Evolutionary conservation across 2,329 filamentous ascomycete species (phyloP), one percentile per base, ranked within the genome.

Genomic region (Phaeosphaeria sp.): DNA sequence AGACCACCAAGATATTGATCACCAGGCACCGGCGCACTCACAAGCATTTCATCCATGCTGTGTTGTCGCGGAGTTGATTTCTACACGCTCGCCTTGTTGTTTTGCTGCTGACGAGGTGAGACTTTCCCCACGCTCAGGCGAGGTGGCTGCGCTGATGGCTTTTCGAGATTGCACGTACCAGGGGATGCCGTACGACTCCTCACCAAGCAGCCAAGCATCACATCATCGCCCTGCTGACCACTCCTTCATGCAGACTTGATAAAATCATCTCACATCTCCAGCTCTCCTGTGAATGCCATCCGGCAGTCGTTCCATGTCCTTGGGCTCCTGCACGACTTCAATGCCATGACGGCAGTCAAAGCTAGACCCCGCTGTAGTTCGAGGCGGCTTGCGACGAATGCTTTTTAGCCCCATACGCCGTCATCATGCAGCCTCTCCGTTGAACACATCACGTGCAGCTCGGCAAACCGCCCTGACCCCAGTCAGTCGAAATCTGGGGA

Each of bases 401-500:
- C 36, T 39, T 39, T n/a, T 39, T 39, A 39, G 36, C 36, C 36
- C 36, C 18, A 9, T 51, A 8, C 6, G 2, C 42, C 59, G 59
- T 60, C 63, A 62, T 64, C 51, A 27, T 57, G 53, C 63, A 57
- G 49, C 50, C 40, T n/a, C 13, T n/a, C 36, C 4, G 8, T 27
- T 27, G n/a, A 33, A 27, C 17, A 44, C 11, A 39, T 36, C 40
- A 44, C 59, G 56, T 63, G 56, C 33, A 22, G 8, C 2, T 15
- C 15, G n/a, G n/a, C n/a, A n/a, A n/a, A n/a, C n/a, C n/a, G n/a
- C n/a, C n/a, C n/a, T n/a, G n/a, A n/a, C n/a, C n/a, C n/a, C n/a
- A n/a, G n/a, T n/a, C n/a, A n/a, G n/a, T n/a, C n/a, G n/a, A n/a
- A 62, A 56, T 50, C 61, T 64, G 59, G 64, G 53, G 52, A 33